Conservation (phyloP, 345 rosid genomes). For the Arabis alpina region DNA sequence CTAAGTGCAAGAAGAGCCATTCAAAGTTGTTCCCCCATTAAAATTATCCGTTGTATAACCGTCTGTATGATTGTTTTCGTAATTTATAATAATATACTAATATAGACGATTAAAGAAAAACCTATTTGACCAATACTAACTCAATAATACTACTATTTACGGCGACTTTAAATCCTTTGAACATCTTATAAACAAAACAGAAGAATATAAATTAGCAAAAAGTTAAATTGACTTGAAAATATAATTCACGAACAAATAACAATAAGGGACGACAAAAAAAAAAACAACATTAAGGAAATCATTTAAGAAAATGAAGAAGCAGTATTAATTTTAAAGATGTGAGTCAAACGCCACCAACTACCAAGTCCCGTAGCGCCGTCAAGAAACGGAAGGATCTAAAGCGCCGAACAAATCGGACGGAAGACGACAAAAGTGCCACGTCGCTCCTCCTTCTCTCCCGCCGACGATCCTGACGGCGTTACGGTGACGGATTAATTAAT, state of each 20-base stretch:
- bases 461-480: constrained; percentile 45
- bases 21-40: too few relatives aligned
- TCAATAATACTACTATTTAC: too few relatives aligned
- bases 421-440: constrained; percentile 47
- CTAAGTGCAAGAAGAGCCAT: too few relatives aligned
- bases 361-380: constrained; percentile 36
- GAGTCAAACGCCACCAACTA: constrained; percentile 35
- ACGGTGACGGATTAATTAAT: constrained; percentile 15
- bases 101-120: too few relatives aligned
- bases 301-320: background rate
- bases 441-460: constrained; percentile 41
- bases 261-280: background rate
- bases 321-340: background rate
- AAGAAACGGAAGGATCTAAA: constrained; percentile 38
- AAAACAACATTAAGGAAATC: background rate
- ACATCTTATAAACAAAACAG: too few relatives aligned
- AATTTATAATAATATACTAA: too few relatives aligned
- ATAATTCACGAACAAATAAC: background rate
- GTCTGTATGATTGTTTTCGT: too few relatives aligned
- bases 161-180: too few relatives aligned
- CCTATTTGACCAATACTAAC: too few relatives aligned
- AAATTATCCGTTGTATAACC: too few relatives aligned
- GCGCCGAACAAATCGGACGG: constrained; percentile 42
- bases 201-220: background rate
- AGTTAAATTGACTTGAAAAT: background rate